Conservation (phyloP, 495 filamentous ascomycete species). For the Podospora appendiculata region DNA sequence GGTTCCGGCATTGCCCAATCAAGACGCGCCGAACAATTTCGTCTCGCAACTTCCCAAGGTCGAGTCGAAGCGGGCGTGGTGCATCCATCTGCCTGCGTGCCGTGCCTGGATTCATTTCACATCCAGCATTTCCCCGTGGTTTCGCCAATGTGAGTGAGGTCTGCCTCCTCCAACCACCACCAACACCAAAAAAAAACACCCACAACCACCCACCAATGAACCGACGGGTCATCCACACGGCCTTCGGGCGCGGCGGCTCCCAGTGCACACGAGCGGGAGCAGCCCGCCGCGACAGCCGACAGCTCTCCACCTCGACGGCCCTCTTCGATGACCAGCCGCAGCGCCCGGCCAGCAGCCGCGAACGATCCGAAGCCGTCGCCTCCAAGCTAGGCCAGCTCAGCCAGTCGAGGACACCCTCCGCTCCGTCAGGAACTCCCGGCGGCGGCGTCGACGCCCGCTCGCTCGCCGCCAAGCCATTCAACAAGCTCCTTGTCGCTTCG, state of each 20-base stretch:
- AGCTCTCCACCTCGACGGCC: conserved; percentile 5
- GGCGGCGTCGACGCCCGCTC: conserved; percentile 13
- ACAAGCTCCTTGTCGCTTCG: neutral
- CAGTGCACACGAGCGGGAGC: conserved; percentile 1
- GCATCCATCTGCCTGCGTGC: neutral
- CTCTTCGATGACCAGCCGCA: neutral
- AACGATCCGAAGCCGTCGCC: conserved; percentile 15
- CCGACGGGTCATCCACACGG: conserved; percentile 16
- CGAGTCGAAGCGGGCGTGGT: neutral
- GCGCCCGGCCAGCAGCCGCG: conserved; percentile 3
- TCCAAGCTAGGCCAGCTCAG: conserved; percentile 11
- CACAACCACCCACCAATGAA: conserved; percentile 9
- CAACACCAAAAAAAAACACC: neutral
- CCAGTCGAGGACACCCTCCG: neutral
- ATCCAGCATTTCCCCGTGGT: neutral
- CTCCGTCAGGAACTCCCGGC: neutral
- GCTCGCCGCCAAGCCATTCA: conserved; percentile 1
- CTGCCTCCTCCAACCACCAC: neutral
- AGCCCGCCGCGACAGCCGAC: conserved; percentile 6
- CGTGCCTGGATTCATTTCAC: neutral
- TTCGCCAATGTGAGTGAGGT: neutral
- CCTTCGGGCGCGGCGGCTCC: conserved; percentile 15
- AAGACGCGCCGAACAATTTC: conserved; percentile 10
- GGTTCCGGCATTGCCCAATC: conserved; percentile 13
- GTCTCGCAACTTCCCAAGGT: too few relatives aligned